phyloP scores from a whole-genome alignment of 495 filamentous ascomycete genomes.

The Podospora appendiculata region DNA sequence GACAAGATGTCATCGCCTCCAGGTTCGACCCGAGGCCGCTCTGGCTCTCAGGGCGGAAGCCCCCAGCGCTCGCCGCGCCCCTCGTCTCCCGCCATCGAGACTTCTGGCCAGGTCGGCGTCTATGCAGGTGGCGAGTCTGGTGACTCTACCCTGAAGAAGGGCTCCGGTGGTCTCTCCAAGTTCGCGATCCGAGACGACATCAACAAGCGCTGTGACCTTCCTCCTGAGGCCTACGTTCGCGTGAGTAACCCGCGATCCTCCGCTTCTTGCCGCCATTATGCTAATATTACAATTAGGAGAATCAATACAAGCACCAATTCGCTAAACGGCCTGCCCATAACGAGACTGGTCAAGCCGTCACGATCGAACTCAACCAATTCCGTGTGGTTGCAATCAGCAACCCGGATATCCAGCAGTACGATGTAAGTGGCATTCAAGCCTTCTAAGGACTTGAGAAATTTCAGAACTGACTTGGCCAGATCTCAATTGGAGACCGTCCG shows the following conservation, averaged over 20 bases:
- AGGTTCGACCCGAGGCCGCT: too few species aligned
- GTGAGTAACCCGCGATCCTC: constrained; percentile 4
- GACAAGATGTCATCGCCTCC: too few species aligned
- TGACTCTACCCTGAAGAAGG: too few species aligned
- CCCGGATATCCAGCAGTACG: constrained; percentile 67
- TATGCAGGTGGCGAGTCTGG: too few species aligned
- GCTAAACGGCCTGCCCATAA: constrained; percentile 45
- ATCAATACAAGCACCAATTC: constrained; percentile 7
- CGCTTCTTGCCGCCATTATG: background rate
- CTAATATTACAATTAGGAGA: constrained; percentile 1
- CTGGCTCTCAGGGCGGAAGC: too few species aligned
- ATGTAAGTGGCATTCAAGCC: constrained; percentile 53
- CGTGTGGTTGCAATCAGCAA: constrained; percentile 43
- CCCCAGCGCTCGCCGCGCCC: too few species aligned
- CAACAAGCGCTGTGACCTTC: constrained; percentile 35
- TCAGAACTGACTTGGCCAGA: constrained; percentile 27
- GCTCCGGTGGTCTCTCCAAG: too few species aligned
- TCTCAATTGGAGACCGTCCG: constrained; percentile 57
- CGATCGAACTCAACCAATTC: constrained; percentile 67
- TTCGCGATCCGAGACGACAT: constrained; percentile 6
- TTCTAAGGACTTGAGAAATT: background rate
- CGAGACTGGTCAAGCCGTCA: constrained; percentile 46
- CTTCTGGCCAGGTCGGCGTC: too few species aligned
- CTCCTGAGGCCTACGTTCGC: constrained; percentile 33
- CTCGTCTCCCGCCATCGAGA: too few species aligned